Evolutionary conservation across 2,329 filamentous ascomycete species (phyloP).

Genomic region (Penicillium sp.): DNA sequence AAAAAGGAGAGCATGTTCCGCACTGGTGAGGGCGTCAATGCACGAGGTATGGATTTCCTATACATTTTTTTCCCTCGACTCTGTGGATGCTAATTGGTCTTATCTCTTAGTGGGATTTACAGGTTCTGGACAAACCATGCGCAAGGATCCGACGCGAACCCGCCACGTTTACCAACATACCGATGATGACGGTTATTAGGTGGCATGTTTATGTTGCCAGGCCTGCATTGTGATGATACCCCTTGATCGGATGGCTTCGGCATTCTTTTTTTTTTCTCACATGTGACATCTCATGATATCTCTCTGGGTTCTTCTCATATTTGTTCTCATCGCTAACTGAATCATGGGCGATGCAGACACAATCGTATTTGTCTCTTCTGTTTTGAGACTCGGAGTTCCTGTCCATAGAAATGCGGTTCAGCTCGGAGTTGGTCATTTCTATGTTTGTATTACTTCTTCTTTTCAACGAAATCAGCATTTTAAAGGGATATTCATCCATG

Average conservation of each 20-base stretch:
- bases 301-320: constrained; percentile 11
- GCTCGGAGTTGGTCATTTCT: constrained; percentile 18
- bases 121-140: constrained; percentile 92
- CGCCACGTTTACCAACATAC: constrained; percentile 81
- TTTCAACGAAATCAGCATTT: neutral
- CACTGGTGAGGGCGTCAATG: constrained; percentile 80
- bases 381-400: constrained; percentile 17
- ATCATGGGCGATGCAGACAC: constrained; percentile 25
- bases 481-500: neutral
- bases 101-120: constrained; percentile 77
- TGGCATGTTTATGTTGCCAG: neutral
- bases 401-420: constrained; percentile 16
- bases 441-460: neutral
- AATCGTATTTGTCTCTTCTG: constrained; percentile 18
- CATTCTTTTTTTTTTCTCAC: constrained; percentile 9
- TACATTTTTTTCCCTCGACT: neutral
- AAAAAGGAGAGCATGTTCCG: constrained; percentile 98
- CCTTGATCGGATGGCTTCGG: constrained; percentile 9
- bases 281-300: constrained; percentile 12
- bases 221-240: constrained; percentile 5
- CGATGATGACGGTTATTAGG: constrained; percentile 61
- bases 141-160: constrained; percentile 78
- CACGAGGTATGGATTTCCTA: constrained; percentile 62
- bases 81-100: constrained; percentile 23
- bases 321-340: constrained; percentile 30